Evolutionary conservation across 176 grass and related monocot genomes (phyloP).

Genomic region (Ensete glaucum): DNA sequence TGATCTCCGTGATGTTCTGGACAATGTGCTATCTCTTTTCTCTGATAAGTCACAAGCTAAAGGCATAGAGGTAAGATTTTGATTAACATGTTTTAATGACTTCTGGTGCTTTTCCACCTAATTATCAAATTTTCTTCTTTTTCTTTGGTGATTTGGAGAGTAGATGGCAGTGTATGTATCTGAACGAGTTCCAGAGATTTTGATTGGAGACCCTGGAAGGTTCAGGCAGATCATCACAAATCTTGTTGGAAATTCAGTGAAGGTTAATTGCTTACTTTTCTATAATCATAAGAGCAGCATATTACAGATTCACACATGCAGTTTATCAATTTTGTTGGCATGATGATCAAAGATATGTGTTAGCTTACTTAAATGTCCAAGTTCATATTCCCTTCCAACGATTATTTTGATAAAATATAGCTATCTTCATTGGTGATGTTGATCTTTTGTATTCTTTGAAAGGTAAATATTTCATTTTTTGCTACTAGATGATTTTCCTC

Average conservation of each 20-base stretch:
- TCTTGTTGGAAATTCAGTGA: slow-evolving; percentile 17
- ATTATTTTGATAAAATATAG: too few relatives aligned
- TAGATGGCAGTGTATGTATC: slow-evolving; percentile 16
- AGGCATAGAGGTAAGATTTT: slow-evolving; percentile 4
- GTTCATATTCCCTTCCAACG: too few relatives aligned
- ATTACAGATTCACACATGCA: background rate
- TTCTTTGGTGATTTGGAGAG: background rate
- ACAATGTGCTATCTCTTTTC: slow-evolving; percentile 11
- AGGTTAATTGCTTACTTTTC: background rate
- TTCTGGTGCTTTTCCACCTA: background rate
- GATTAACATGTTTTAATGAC: background rate
- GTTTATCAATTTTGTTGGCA: too few relatives aligned
- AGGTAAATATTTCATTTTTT: too few relatives aligned
- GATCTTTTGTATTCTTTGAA: too few relatives aligned
- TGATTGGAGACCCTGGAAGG: slow-evolving; percentile 17
- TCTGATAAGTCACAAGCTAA: slow-evolving; percentile 1
- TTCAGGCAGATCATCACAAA: slow-evolving; percentile 15
- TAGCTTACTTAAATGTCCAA: background rate
- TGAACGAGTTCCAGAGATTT: slow-evolving; percentile 12
- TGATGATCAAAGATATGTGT: background rate
- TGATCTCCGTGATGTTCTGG: slow-evolving; percentile 1
- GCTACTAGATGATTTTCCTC: too few relatives aligned
- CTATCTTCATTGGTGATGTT: too few relatives aligned
- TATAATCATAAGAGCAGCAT: background rate
- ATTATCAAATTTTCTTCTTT: background rate